Conservation (phyloP, 2,329 filamentous ascomycete genomes). For the Fusarium graminum region DNA sequence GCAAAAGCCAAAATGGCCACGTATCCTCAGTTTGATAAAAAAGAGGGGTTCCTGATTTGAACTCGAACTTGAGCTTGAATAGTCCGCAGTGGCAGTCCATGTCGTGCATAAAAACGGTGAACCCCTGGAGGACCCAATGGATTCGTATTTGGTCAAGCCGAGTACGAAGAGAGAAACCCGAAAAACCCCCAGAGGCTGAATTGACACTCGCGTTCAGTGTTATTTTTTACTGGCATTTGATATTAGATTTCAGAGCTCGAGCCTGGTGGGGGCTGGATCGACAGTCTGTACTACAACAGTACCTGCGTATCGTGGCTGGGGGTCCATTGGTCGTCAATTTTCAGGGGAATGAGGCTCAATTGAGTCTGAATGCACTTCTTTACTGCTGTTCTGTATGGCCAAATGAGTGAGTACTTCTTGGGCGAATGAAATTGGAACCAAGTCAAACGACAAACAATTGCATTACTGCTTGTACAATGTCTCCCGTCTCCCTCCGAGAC, state of each 20-base stretch:
- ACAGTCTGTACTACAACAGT: slow-evolving; percentile 31
- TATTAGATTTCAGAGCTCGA: slow-evolving; percentile 15
- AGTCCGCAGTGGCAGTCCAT: slow-evolving; percentile 7
- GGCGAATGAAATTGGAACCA: background rate
- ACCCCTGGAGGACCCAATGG: slow-evolving; percentile 13
- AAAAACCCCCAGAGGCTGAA: slow-evolving; percentile 6
- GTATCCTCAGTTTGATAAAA: slow-evolving; percentile 30
- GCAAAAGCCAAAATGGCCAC: slow-evolving; percentile 28
- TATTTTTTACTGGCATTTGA: slow-evolving; percentile 13
- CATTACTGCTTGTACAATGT: background rate
- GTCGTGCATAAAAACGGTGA: slow-evolving; percentile 29
- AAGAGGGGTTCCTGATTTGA: slow-evolving; percentile 16
- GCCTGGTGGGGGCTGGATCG: slow-evolving; percentile 39
- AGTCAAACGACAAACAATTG: background rate
- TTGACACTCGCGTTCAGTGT: slow-evolving; percentile 3
- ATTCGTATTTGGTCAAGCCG: slow-evolving; percentile 21
- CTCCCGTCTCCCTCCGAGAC: slow-evolving; percentile 18
- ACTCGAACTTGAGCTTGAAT: background rate
- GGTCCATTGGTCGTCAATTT: slow-evolving; percentile 10
- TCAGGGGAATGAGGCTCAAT: slow-evolving; percentile 5
- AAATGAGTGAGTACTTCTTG: background rate
- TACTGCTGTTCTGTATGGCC: background rate
- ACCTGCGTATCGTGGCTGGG: slow-evolving; percentile 40
- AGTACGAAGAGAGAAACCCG: slow-evolving; percentile 23
- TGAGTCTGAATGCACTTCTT: background rate